Conservation (phyloP, 345 rosid species). For the Eucalyptus guilfoylei region DNA sequence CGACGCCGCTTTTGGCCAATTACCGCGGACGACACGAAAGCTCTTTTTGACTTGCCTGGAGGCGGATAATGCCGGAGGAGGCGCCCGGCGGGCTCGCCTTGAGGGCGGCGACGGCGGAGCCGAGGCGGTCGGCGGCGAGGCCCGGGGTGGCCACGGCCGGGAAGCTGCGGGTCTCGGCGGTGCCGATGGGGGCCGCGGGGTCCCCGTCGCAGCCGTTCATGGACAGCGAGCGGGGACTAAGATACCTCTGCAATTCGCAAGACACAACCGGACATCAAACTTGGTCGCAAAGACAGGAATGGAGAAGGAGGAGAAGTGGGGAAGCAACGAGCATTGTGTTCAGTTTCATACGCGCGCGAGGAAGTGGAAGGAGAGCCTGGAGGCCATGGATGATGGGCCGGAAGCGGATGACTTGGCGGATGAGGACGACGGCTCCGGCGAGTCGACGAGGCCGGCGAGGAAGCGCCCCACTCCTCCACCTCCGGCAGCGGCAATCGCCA, state of each 20-base stretch:
- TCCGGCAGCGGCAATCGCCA: background rate
- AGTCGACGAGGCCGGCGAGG: background rate
- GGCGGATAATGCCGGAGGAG: slow-evolving; percentile 66
- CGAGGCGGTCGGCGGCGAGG: slow-evolving; percentile 44
- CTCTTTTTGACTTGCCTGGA: slow-evolving; percentile 29
- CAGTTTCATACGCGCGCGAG: background rate
- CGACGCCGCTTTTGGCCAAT: no score
- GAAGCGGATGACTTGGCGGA: background rate
- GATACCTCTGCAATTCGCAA: background rate
- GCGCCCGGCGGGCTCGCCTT: slow-evolving; percentile 34
- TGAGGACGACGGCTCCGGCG: background rate
- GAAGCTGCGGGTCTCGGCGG: slow-evolving; percentile 39
- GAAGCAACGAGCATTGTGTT: background rate
- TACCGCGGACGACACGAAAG: background rate
- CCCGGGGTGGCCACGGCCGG: slow-evolving; percentile 31
- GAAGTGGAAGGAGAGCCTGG: background rate
- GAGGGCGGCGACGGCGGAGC: slow-evolving; percentile 27
- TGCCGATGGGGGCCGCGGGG: slow-evolving; percentile 32
- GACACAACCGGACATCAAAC: background rate
- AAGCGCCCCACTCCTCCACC: background rate
- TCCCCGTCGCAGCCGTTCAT: slow-evolving; percentile 77
- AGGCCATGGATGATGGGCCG: background rate
- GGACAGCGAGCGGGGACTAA: slow-evolving; percentile 14
- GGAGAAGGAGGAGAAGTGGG: background rate
- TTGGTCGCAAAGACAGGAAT: background rate